These are phyloP conservation scores for Linum trigynum DNA, from an alignment of 345 rosid genomes.

Conservation along the genomic window DNA sequence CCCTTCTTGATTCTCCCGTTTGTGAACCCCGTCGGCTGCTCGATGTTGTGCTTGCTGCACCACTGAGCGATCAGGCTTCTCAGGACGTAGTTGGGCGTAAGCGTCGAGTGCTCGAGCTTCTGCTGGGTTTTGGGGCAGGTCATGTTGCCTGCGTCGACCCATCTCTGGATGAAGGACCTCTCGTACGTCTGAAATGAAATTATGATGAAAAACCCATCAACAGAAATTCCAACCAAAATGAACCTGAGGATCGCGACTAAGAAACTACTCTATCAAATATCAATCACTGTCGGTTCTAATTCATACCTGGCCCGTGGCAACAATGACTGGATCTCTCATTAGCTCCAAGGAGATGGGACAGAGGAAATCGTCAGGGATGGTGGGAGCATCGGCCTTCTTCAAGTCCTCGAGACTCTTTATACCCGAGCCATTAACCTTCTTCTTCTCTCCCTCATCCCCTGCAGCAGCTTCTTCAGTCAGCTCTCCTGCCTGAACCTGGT, in stretches of 20 bases:
- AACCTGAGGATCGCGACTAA: neutral
- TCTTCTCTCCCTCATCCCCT: constrained; percentile 9
- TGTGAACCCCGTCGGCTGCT: constrained; percentile 51
- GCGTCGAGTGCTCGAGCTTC: constrained; percentile 65
- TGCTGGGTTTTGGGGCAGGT: constrained; percentile 96
- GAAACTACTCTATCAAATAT: neutral
- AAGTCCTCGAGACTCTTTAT: constrained; percentile 39
- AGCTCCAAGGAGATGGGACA: constrained; percentile 88
- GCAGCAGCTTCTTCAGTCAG: neutral
- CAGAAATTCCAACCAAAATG: too few relatives aligned
- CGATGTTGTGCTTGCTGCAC: constrained; percentile 63
- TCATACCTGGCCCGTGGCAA: constrained; percentile 85
- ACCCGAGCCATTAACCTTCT: constrained; percentile 22
- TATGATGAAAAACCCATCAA: too few relatives aligned
- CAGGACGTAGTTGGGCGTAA: constrained; percentile 82
- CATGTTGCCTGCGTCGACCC: constrained; percentile 82
- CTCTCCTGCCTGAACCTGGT: constrained; percentile 17
- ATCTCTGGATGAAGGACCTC: constrained; percentile 85
- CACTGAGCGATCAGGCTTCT: constrained; percentile 79
- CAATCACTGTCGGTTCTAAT: too few relatives aligned
- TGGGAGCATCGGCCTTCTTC: constrained; percentile 43
- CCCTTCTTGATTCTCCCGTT: constrained; percentile 45
- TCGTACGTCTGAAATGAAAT: constrained; percentile 77
- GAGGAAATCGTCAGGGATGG: constrained; percentile 68
- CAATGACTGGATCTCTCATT: constrained; percentile 96